Conservation (phyloP, 495 filamentous ascomycete species). For the Lineolata rhizophorae region DNA sequence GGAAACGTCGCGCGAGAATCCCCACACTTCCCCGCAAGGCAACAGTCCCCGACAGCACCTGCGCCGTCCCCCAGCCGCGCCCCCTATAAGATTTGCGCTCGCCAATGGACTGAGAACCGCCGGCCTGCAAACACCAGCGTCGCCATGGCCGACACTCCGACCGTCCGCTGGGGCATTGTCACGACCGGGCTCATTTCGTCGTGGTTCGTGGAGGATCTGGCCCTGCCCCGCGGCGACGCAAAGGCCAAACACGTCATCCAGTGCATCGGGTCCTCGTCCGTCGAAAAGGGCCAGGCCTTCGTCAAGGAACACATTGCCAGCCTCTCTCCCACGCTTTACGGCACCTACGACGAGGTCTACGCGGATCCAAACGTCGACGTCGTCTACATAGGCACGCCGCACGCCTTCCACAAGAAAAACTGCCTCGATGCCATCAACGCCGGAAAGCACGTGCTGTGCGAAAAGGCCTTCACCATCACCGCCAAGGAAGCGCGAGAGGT, state of each 20-base stretch:
- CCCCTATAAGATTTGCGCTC: too few relatives aligned
- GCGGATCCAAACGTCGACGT: constrained; percentile 20
- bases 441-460: constrained; percentile 23
- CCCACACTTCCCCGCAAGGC: too few relatives aligned
- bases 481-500: constrained; percentile 18
- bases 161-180: constrained; percentile 1
- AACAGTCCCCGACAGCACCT: too few relatives aligned
- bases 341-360: constrained; percentile 17
- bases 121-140: too few relatives aligned
- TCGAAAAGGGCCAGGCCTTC: constrained; percentile 14
- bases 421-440: constrained; percentile 21
- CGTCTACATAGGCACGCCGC: constrained; percentile 24
- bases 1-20: too few relatives aligned
- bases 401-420: constrained; percentile 20
- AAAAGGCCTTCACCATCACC: constrained; percentile 23
- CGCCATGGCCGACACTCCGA: background rate
- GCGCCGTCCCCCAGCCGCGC: too few relatives aligned
- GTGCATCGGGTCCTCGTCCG: constrained; percentile 16
- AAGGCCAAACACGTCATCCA: constrained; percentile 16
- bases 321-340: constrained; percentile 11
- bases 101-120: too few relatives aligned
- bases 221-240: constrained; percentile 8
- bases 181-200: background rate
- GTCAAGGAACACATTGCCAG: constrained; percentile 5
- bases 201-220: constrained; percentile 1